phyloP scores from a whole-genome alignment of 768 basidiomycete genomes.

The Boletus sp. region DNA sequence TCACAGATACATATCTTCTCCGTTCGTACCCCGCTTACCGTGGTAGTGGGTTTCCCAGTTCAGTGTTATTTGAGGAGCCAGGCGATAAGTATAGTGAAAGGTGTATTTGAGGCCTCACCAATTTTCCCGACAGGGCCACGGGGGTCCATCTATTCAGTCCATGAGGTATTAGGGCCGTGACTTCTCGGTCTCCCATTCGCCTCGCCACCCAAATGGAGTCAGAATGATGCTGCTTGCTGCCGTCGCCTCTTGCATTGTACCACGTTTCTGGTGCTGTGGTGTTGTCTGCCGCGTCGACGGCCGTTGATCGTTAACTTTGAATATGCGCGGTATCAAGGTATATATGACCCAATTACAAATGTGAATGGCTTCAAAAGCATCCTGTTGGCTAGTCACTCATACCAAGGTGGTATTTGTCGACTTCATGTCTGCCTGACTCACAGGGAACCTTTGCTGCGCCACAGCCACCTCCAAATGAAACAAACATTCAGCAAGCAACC shows the following conservation, averaged over 20 bases:
- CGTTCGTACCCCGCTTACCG: background rate
- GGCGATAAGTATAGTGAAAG: background rate
- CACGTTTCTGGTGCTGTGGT: background rate
- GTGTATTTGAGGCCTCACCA: background rate
- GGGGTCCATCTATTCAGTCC: background rate
- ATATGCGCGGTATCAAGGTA: background rate
- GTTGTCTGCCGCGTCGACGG: background rate
- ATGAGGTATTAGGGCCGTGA: background rate
- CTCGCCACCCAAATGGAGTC: background rate
- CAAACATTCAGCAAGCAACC: constrained; percentile 14
- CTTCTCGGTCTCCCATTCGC: background rate
- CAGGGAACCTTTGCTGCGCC: constrained; percentile 13
- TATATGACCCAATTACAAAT: too few relatives aligned
- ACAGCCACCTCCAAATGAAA: background rate
- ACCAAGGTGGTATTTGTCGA: background rate
- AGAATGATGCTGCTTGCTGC: background rate
- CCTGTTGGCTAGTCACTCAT: too few relatives aligned
- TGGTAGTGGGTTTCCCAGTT: background rate
- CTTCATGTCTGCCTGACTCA: background rate
- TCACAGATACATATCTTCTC: background rate
- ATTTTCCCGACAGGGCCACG: background rate
- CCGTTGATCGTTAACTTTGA: background rate
- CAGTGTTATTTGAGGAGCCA: background rate
- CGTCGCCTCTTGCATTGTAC: background rate
- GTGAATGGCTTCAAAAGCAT: too few relatives aligned